Evolutionary conservation across 2,329 filamentous ascomycete genomes (phyloP).

Genomic region (Drechmeria coniospora): DNA sequence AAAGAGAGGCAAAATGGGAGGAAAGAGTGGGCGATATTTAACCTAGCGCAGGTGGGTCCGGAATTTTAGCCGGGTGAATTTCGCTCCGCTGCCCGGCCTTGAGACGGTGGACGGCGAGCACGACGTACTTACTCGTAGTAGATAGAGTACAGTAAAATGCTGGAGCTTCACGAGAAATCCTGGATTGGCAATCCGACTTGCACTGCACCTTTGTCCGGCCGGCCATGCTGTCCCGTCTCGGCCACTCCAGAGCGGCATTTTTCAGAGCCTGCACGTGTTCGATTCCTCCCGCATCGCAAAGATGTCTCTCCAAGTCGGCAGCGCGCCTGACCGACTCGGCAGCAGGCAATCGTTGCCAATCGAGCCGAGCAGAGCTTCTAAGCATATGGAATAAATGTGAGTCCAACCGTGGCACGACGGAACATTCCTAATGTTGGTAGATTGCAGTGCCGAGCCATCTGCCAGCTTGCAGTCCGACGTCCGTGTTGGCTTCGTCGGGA

Average conservation of each 20-base stretch:
- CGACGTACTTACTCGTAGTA: too few relatives aligned
- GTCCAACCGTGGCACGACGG: background rate
- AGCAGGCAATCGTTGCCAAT: background rate
- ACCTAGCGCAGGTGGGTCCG: conserved; percentile 11
- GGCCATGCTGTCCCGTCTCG: conserved; percentile 11
- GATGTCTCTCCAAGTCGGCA: too few relatives aligned
- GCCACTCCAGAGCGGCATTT: conserved; percentile 9
- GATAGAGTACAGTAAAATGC: too few relatives aligned
- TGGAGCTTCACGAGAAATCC: too few relatives aligned
- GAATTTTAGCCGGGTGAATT: conserved; percentile 14
- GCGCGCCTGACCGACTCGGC: fast-evolving
- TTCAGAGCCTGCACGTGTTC: too few relatives aligned
- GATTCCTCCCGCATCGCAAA: too few relatives aligned
- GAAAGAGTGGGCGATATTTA: conserved; percentile 19
- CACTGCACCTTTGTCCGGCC: too few relatives aligned
- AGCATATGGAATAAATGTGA: background rate
- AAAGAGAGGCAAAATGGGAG: conserved; percentile 28
- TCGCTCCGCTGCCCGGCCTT: too few relatives aligned
- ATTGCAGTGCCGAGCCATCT: conserved; percentile 11
- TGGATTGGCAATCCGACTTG: too few relatives aligned
- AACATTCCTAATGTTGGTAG: conserved; percentile 8
- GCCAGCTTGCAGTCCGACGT: conserved; percentile 6
- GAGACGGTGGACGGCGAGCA: too few relatives aligned
- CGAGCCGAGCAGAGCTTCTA: background rate
- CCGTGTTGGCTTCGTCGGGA: conserved; percentile 51